A percentile compares a stretch with the other conserved stretches of the same genome.
phyloP scores from a whole-genome alignment of 1,139 yeast species.

The Pichia kudriavzevii region DNA sequence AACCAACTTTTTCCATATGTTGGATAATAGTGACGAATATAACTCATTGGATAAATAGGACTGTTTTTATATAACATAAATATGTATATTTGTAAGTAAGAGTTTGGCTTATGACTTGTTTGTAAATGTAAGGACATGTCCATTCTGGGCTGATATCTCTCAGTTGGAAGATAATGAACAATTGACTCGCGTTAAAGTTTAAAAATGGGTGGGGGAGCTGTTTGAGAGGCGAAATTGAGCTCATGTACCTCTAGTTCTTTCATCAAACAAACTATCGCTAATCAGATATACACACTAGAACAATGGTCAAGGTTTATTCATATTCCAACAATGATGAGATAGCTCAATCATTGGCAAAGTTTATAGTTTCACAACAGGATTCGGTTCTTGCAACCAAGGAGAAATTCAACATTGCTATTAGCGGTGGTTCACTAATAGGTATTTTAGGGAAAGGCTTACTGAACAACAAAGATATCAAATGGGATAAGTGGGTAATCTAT shows the following conservation, averaged over 20 bases:
- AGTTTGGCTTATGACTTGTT: too few relatives aligned
- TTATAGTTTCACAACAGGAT: slow-evolving; percentile 49
- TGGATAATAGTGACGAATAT: too few relatives aligned
- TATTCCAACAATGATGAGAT: slow-evolving; percentile 49
- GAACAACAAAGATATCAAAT: slow-evolving; percentile 45
- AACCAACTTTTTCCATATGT: slow-evolving; percentile 1
- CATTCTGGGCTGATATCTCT: too few relatives aligned
- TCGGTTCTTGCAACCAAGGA: slow-evolving; percentile 36
- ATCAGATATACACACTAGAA: background rate
- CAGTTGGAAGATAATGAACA: too few relatives aligned
- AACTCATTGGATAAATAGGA: too few relatives aligned
- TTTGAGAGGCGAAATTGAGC: too few relatives aligned
- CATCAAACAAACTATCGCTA: background rate
- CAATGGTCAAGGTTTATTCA: slow-evolving; percentile 38
- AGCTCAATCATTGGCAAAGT: slow-evolving; percentile 50
- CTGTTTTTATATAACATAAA: too few relatives aligned
- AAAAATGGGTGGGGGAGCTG: too few relatives aligned
- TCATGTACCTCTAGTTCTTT: too few relatives aligned
- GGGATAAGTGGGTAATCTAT: slow-evolving; percentile 65
- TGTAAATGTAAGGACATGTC: too few relatives aligned
- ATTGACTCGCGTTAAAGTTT: too few relatives aligned
- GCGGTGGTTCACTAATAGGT: slow-evolving; percentile 86
- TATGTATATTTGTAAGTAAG: too few relatives aligned
- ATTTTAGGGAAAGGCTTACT: slow-evolving; percentile 66
- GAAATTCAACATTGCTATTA: slow-evolving; percentile 66